A percentile compares a stretch with the other conserved stretches of the same genome.
These are phyloP conservation scores for Capsicum pubescens DNA, from an alignment of 257 asterid species.

Conservation along the genomic window DNA sequence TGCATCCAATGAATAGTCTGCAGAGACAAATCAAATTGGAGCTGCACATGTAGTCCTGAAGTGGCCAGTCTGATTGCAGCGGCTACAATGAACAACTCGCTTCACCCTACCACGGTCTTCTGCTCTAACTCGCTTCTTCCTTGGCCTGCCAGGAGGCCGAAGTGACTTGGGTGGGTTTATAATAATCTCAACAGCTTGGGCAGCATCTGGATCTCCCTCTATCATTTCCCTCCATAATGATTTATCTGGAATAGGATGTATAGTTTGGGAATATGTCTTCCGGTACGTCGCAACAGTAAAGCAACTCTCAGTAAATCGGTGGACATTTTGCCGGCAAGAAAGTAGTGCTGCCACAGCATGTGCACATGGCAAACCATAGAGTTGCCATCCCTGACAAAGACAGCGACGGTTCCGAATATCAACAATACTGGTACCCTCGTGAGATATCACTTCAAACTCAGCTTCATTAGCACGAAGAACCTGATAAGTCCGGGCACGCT, in stretches of 20 bases:
- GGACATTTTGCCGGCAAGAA: slow-evolving; percentile 89
- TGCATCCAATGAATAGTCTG: neutral
- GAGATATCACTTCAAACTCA: slow-evolving; percentile 91
- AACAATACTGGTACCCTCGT: slow-evolving; percentile 87
- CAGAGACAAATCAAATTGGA: slow-evolving; percentile 59
- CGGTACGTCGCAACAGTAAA: slow-evolving; percentile 86
- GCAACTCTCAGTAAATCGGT: slow-evolving; percentile 90
- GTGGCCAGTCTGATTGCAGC: slow-evolving; percentile 96
- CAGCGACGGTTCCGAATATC: slow-evolving; percentile 82
- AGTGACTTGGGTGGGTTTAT: slow-evolving; percentile 86
- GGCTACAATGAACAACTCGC: slow-evolving; percentile 95
- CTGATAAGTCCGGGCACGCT: slow-evolving; percentile 84
- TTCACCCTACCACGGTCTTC: slow-evolving; percentile 86
- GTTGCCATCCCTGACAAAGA: slow-evolving; percentile 90
- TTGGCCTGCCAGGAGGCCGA: slow-evolving; percentile 81
- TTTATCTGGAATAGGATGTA: slow-evolving; percentile 91
- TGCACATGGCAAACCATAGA: slow-evolving; percentile 93
- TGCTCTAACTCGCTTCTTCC: slow-evolving; percentile 88
- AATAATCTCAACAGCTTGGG: slow-evolving; percentile 45
- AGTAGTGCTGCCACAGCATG: slow-evolving; percentile 97
- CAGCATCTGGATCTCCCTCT: slow-evolving; percentile 60
- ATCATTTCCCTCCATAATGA: slow-evolving; percentile 75
- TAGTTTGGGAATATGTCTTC: slow-evolving; percentile 86
- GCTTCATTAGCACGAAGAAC: slow-evolving; percentile 97
- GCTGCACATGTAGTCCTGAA: slow-evolving; percentile 98